phyloP scores from a whole-genome alignment of 176 grass and related monocot genomes.

The Puya raimondii region DNA sequence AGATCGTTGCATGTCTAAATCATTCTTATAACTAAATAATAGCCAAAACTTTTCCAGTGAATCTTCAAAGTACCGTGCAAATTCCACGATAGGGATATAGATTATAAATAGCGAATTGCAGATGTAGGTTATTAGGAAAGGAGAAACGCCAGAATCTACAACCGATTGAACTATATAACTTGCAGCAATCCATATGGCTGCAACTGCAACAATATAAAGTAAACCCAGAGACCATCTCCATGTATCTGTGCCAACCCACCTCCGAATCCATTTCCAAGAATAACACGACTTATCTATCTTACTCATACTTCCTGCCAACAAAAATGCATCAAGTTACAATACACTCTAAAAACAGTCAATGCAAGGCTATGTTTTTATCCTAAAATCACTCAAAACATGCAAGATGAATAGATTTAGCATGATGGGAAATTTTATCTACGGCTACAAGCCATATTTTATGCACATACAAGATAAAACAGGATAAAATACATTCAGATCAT shows the following conservation, averaged over 20 bases:
- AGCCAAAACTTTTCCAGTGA: constrained; percentile 40
- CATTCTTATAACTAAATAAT: constrained; percentile 47
- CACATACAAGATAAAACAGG: background rate
- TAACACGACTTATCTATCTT: constrained; percentile 4
- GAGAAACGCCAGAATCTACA: constrained; percentile 84
- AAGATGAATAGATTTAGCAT: background rate
- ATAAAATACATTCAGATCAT: background rate
- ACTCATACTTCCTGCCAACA: constrained; percentile 14
- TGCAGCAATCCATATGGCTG: constrained; percentile 84
- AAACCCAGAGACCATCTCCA: constrained; percentile 76
- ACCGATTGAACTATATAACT: constrained; percentile 99
- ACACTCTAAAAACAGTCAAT: background rate
- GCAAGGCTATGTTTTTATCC: background rate
- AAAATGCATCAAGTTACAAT: background rate
- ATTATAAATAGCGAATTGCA: constrained; percentile 91
- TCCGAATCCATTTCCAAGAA: constrained; percentile 14
- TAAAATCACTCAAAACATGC: background rate
- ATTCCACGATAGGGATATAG: constrained; percentile 87
- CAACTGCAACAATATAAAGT: constrained; percentile 83
- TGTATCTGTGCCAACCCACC: constrained; percentile 28
- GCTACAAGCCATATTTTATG: background rate
- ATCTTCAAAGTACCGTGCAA: constrained; percentile 79
- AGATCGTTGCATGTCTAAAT: constrained; percentile 18
- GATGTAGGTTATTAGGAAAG: constrained; percentile 91
- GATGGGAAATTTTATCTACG: background rate